These are phyloP conservation scores for Solanum hybrid DNA, from an alignment of 305 asterid genomes.

Conservation along the genomic window DNA sequence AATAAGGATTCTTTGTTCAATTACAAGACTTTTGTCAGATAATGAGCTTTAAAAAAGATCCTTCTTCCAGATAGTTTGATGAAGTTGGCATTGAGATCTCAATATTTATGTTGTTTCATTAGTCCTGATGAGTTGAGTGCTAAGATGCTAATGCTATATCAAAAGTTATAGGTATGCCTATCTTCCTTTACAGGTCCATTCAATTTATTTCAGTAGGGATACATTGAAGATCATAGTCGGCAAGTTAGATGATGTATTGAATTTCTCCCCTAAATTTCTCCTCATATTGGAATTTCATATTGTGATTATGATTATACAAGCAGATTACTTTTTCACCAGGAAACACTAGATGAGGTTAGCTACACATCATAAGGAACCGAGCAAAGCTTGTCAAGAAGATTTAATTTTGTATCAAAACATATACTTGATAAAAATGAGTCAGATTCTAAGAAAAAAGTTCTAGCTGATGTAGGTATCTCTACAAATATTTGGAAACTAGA, in stretches of 20 bases:
- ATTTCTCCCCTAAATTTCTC: not conserved
- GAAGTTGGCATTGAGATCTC: not conserved
- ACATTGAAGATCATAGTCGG: constrained; percentile 59
- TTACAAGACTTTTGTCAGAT: not conserved
- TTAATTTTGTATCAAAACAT: constrained; percentile 32
- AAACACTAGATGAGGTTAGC: constrained; percentile 56
- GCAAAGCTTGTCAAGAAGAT: constrained; percentile 64
- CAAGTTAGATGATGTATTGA: constrained; percentile 33
- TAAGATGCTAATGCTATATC: not conserved
- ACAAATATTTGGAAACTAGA: constrained; percentile 63
- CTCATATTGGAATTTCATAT: not conserved
- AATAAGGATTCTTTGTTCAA: not conserved
- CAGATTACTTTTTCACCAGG: constrained; percentile 34
- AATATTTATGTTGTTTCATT: not conserved
- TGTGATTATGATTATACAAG: not conserved
- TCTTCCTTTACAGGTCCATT: constrained; percentile 40
- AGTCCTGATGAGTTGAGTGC: not conserved
- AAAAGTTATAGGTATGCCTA: not conserved
- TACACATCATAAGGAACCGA: constrained; percentile 53
- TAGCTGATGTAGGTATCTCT: constrained; percentile 59
- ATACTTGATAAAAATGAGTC: constrained; percentile 28
- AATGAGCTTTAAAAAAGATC: not conserved
- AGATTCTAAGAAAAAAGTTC: constrained; percentile 39
- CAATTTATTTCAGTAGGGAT: constrained; percentile 63
- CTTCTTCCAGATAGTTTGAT: not conserved